Evolutionary conservation across 805 yeast genomes (phyloP), one percentile per base, ranked within the genome.

Genomic region (Sungouiella thailandica): DNA sequence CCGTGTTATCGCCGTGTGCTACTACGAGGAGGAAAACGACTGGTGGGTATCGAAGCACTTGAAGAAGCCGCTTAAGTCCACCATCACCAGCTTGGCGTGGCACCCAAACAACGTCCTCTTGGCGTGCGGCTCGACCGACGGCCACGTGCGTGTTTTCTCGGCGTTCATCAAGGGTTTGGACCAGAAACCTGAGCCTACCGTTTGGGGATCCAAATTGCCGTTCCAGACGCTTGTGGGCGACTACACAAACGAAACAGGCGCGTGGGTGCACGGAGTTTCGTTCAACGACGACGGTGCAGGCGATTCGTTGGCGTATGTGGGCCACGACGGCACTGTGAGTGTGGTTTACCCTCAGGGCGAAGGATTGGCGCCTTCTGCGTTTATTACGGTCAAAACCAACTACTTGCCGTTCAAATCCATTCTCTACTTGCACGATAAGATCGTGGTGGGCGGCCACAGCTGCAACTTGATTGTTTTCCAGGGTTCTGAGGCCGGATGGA

Each of bases 31-130:
- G 42, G 96, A 88, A 51, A 93, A 90, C 58, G 96, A 93, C 58
- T 93, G 99, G 99, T 93, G 99, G 99, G 89, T 93, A 32, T 86
- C 97, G 10, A 90, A 90, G 62, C 98, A 90, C 65, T 83, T 93
- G 62, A 89, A 89, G 68, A 87, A 85, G 61, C 96, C 97, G n/a
- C 70, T 93, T 50, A 80, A 82, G 57, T 83, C 96, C 8, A 87
- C 97, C 20, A 74, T 89, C 46, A 71, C 89, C 45, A 70, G 83
- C 29, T 70, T 90, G 36, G 80, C 80, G 44, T 89, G 98, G 98
- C 97, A 93, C 58, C 89, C 87, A 37, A 93, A 93, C 62, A 81
- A 80, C 49, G 94, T 93, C 16, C 68, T 93, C 40, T 68, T 93
- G 43, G 93, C 94, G 2, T 72, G 83, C 29, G 97, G 97, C 16